phyloP scores from a whole-genome alignment of 2,329 filamentous ascomycete genomes.

The Malbranchea cinnamomea region DNA sequence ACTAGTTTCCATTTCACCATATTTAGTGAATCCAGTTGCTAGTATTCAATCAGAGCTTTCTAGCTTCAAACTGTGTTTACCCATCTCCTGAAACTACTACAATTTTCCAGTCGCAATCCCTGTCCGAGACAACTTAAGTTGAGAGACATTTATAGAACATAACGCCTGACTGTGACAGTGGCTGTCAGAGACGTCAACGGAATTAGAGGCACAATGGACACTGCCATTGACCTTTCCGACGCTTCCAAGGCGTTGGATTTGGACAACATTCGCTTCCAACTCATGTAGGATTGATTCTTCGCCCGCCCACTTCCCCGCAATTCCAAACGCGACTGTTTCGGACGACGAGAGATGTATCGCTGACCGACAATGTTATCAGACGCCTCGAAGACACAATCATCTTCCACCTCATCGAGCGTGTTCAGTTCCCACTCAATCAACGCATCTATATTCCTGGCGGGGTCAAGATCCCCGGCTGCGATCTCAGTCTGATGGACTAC shows the following conservation, averaged over 20 bases:
- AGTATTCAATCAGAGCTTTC: no score
- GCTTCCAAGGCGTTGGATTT: slow-evolving; percentile 75
- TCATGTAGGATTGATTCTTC: slow-evolving; percentile 53
- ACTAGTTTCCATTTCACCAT: no score
- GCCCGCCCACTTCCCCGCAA: slow-evolving; percentile 4
- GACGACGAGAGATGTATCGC: not conserved
- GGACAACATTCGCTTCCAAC: slow-evolving; percentile 78
- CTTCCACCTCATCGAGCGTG: slow-evolving; percentile 90
- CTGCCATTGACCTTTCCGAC: slow-evolving; percentile 76
- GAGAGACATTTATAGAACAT: no score
- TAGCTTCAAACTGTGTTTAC: no score
- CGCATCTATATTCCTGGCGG: slow-evolving; percentile 73
- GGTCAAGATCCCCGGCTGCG: slow-evolving; percentile 57
- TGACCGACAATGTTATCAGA: no score
- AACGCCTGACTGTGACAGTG: no score
- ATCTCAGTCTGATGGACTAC: slow-evolving; percentile 84
- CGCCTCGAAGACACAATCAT: slow-evolving; percentile 96
- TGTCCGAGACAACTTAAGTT: no score
- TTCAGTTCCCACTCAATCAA: slow-evolving; percentile 88
- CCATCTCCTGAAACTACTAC: no score
- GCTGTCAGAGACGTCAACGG: no score
- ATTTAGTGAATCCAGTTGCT: no score
- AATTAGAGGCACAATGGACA: slow-evolving; percentile 61
- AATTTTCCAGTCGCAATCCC: no score
- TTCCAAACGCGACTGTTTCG: slow-evolving; percentile 3